Percentiles rank a stretch among this genome's conserved stretches.
phyloP scores from a whole-genome alignment of 352 stramenopile species.

The Phytophthora crassamura region DNA sequence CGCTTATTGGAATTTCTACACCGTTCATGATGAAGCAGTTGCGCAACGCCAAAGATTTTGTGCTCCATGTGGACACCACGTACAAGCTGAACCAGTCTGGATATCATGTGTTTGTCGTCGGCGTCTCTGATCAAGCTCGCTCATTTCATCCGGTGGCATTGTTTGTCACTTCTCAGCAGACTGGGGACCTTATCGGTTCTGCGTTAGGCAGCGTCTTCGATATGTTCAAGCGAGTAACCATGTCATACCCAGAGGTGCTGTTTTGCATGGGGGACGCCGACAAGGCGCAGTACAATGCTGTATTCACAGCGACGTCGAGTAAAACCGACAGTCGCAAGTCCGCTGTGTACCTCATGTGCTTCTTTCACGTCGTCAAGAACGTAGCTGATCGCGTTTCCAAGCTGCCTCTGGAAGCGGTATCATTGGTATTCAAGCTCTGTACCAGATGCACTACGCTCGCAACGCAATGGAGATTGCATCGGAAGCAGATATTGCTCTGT shows the following conservation, averaged over 20 bases:
- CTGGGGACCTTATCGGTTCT: too few relatives aligned
- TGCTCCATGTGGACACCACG: slow-evolving; percentile 12
- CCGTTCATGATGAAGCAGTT: slow-evolving; percentile 14
- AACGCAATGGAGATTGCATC: not conserved
- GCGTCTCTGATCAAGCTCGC: too few relatives aligned
- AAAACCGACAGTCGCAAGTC: not conserved
- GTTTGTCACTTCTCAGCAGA: too few relatives aligned
- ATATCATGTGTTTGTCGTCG: slow-evolving; percentile 6
- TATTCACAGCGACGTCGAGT: not conserved
- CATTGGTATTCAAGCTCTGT: slow-evolving; percentile 13
- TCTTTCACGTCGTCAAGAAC: slow-evolving; percentile 11
- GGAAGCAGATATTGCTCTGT: not conserved
- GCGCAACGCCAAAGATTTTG: not conserved
- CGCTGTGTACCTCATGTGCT: slow-evolving; percentile 7
- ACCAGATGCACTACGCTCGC: slow-evolving; percentile 13
- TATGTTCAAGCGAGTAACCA: too few relatives aligned
- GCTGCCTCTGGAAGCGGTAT: too few relatives aligned
- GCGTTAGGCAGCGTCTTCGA: too few relatives aligned
- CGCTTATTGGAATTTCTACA: slow-evolving; percentile 8
- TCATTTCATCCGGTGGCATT: too few relatives aligned
- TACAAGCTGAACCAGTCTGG: slow-evolving; percentile 9
- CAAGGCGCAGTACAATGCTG: not conserved
- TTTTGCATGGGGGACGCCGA: too few relatives aligned
- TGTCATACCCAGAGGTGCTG: too few relatives aligned
- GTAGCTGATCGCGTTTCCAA: not conserved